Percentiles rank a stretch among this genome's conserved stretches.
phyloP scores from a whole-genome alignment of 148 eudicot genomes.

The Rhododendron vialii region DNA sequence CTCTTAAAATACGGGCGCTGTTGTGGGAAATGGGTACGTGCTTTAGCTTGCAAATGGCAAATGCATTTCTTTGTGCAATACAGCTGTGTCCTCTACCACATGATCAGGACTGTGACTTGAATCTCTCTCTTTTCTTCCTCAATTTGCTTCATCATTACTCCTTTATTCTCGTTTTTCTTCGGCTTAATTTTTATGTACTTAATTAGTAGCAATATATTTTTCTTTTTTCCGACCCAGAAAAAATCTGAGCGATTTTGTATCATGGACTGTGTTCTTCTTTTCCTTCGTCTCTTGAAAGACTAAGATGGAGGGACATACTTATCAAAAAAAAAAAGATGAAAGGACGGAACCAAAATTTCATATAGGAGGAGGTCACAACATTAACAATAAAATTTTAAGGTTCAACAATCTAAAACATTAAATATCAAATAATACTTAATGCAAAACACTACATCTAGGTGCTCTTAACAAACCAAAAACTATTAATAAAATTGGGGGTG shows the following conservation, averaged over 20 bases:
- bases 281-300: too few species aligned
- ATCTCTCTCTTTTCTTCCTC: not conserved
- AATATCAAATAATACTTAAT: too few species aligned
- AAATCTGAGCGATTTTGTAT: not conserved
- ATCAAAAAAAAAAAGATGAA: too few species aligned
- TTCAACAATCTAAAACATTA: too few species aligned
- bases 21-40: not conserved
- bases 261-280: too few species aligned
- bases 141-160: not conserved
- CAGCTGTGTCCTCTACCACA: not conserved
- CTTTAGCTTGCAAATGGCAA: not conserved
- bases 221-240: not conserved
- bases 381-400: too few species aligned
- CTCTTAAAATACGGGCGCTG: not conserved
- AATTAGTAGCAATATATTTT: not conserved
- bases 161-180: not conserved
- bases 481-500: too few species aligned
- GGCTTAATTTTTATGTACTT: not conserved
- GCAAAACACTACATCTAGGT: too few species aligned
- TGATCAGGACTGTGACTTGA: not conserved
- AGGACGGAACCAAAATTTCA: not conserved
- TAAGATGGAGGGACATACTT: too few species aligned
- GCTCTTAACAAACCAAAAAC: too few species aligned
- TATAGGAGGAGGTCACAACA: too few species aligned
- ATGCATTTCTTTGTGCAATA: conserved; percentile 1